Evolutionary conservation across 768 basidiomycete genomes (phyloP).

Genomic region (Russula sp.): DNA sequence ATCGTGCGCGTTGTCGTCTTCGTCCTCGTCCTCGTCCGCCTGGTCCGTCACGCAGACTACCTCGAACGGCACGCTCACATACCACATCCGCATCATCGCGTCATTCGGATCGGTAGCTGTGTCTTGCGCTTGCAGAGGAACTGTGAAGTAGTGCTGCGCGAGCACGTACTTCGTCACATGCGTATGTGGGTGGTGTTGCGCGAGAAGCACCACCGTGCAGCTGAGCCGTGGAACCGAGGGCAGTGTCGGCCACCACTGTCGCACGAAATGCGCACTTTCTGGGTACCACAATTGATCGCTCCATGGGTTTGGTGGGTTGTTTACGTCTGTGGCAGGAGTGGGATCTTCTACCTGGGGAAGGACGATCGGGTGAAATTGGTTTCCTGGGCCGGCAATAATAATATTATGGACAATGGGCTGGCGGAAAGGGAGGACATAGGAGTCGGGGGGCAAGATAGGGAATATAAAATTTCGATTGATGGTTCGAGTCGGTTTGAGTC

Average conservation of each 20-base stretch:
- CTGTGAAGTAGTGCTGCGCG: constrained; percentile 73
- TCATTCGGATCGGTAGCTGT: constrained; percentile 40
- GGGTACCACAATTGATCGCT: constrained; percentile 68
- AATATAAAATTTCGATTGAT: constrained; percentile 33
- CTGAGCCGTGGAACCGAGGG: constrained; percentile 62
- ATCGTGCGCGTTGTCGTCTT: constrained; percentile 43
- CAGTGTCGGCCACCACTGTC: constrained; percentile 78
- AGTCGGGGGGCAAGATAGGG: constrained; percentile 26
- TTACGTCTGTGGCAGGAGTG: constrained; percentile 3
- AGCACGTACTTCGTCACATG: constrained; percentile 62
- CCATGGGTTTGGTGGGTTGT: constrained; percentile 50
- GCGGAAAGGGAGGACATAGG: constrained; percentile 24
- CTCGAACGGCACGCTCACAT: constrained; percentile 67
- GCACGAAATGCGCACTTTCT: constrained; percentile 72
- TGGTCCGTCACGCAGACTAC: constrained; percentile 61
- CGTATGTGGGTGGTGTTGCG: constrained; percentile 57
- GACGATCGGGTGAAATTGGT: constrained; percentile 6
- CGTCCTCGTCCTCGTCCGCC: too few relatives aligned
- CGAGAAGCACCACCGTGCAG: constrained; percentile 68
- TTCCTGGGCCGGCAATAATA: constrained; percentile 8
- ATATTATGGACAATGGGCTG: constrained; percentile 22
- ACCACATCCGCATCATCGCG: constrained; percentile 66
- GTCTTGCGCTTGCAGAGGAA: constrained; percentile 46
- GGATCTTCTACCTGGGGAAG: constrained; percentile 14
- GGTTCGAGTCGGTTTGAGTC: constrained; percentile 29